phyloP scores from a whole-genome alignment of 768 basidiomycete genomes.

The Termitomyces sp. region DNA sequence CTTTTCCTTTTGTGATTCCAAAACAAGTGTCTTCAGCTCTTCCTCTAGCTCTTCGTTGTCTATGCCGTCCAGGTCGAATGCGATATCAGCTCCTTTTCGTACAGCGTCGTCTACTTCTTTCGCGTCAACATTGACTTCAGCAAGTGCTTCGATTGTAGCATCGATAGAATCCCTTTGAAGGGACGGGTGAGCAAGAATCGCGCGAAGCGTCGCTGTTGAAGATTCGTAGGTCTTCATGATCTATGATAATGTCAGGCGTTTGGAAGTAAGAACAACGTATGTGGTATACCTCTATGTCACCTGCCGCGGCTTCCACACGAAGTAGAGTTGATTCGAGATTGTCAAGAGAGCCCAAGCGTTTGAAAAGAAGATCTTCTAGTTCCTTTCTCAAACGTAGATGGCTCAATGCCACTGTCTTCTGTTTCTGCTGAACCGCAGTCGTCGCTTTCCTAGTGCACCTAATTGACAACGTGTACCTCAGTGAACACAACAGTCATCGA shows the following conservation, averaged over 20 bases:
- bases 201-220: slow-evolving; percentile 70
- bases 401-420: slow-evolving; percentile 67
- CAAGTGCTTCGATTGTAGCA: slow-evolving; percentile 82
- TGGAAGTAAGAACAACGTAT: neutral
- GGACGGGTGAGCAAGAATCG: slow-evolving; percentile 75
- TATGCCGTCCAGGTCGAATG: slow-evolving; percentile 61
- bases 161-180: slow-evolving; percentile 77
- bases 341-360: slow-evolving; percentile 68
- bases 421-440: slow-evolving; percentile 58
- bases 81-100: slow-evolving; percentile 57
- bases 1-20: slow-evolving; percentile 26
- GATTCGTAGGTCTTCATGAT: slow-evolving; percentile 84
- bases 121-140: slow-evolving; percentile 77
- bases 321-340: slow-evolving; percentile 74
- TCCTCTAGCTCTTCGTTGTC: slow-evolving; percentile 49
- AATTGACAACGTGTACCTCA: neutral
- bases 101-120: slow-evolving; percentile 80
- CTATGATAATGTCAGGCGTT: slow-evolving; percentile 20
- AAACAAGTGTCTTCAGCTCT: slow-evolving; percentile 54
- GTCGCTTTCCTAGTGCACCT: slow-evolving; percentile 69
- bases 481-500: neutral
- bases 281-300: slow-evolving; percentile 70
- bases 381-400: slow-evolving; percentile 80
- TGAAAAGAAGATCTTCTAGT: slow-evolving; percentile 69
- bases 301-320: slow-evolving; percentile 83